These are phyloP conservation scores for Aspergillus fumigatiaffinis DNA, from an alignment of 2,329 filamentous ascomycete genomes.

Conservation along the genomic window DNA sequence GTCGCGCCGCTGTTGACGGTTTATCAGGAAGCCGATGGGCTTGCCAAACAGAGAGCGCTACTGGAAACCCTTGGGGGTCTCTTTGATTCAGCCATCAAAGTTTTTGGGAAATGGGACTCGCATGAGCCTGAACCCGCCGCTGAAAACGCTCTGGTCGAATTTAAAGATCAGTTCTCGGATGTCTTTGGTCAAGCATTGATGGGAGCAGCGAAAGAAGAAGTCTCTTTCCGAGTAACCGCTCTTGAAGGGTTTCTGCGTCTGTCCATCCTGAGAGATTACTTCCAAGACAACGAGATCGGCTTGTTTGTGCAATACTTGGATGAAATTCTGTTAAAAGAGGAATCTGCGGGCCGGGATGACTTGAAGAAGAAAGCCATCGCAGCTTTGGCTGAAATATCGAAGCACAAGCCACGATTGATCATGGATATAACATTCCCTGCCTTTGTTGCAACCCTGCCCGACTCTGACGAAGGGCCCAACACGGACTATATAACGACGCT, in stretches of 20 bases:
- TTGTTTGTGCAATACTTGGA: slow-evolving; percentile 56
- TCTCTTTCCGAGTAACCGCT: slow-evolving; percentile 48
- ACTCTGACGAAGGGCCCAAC: slow-evolving; percentile 47
- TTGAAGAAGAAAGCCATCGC: slow-evolving; percentile 57
- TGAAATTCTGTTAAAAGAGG: slow-evolving; percentile 58
- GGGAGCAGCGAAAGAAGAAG: slow-evolving; percentile 49
- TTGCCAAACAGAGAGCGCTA: slow-evolving; percentile 60
- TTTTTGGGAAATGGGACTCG: slow-evolving; percentile 55
- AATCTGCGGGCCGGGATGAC: slow-evolving; percentile 53
- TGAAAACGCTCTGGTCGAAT: slow-evolving; percentile 44
- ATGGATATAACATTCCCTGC: slow-evolving; percentile 63
- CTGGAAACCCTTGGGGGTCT: slow-evolving; percentile 58
- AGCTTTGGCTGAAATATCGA: slow-evolving; percentile 58
- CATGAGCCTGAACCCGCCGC: slow-evolving; percentile 33
- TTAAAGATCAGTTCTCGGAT: slow-evolving; percentile 50
- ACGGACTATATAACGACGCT: slow-evolving; percentile 53
- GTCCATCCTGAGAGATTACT: slow-evolving; percentile 44
- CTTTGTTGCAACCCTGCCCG: slow-evolving; percentile 62
- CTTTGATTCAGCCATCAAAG: slow-evolving; percentile 53
- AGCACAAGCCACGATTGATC: slow-evolving; percentile 58
- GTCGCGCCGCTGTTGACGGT: slow-evolving; percentile 56
- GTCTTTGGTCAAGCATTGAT: slow-evolving; percentile 55
- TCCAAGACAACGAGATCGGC: slow-evolving; percentile 51
- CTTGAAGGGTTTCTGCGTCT: slow-evolving; percentile 46
- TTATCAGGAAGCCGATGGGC: slow-evolving; percentile 58